phyloP scores from a whole-genome alignment of 148 eudicot species.

The Chenopodium album region DNA sequence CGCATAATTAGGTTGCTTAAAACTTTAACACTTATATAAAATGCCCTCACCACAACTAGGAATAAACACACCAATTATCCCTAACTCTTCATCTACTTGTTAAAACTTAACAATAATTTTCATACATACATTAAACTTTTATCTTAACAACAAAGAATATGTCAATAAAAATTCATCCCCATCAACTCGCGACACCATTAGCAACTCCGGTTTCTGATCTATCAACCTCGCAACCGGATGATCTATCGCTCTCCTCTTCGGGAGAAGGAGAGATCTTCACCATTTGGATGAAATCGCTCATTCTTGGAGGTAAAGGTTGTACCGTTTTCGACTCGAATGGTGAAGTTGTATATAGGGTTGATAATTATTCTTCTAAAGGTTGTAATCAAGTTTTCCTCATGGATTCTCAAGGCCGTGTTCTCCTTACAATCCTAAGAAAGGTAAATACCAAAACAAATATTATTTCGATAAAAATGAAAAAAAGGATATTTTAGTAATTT shows the following conservation, averaged over 20 bases:
- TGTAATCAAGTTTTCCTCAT: constrained; percentile 40
- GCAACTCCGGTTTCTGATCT: constrained; percentile 1
- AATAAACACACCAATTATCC: constrained; percentile 3
- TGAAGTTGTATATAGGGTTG: constrained; percentile 43
- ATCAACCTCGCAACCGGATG: background rate
- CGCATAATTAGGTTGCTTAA: constrained; percentile 12
- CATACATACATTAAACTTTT: background rate
- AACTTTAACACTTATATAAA: constrained; percentile 23
- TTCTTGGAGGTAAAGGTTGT: constrained; percentile 47
- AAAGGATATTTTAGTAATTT: constrained; percentile 13
- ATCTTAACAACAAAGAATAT: constrained; percentile 9
- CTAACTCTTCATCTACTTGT: background rate
- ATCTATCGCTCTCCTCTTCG: constrained; percentile 6
- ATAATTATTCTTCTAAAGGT: constrained; percentile 38
- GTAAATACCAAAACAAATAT: constrained; percentile 8
- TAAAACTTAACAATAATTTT: background rate
- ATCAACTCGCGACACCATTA: constrained; percentile 12
- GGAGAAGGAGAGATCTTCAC: constrained; percentile 32
- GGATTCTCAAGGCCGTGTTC: constrained; percentile 44
- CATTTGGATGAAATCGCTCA: constrained; percentile 51
- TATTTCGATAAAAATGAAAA: background rate
- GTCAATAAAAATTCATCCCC: constrained; percentile 48
- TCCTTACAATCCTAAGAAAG: constrained; percentile 44
- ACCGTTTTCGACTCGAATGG: constrained; percentile 51
- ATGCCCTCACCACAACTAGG: constrained; percentile 8